Conservation (phyloP, 352 stramenopile species). For the Peronospora destructor region DNA sequence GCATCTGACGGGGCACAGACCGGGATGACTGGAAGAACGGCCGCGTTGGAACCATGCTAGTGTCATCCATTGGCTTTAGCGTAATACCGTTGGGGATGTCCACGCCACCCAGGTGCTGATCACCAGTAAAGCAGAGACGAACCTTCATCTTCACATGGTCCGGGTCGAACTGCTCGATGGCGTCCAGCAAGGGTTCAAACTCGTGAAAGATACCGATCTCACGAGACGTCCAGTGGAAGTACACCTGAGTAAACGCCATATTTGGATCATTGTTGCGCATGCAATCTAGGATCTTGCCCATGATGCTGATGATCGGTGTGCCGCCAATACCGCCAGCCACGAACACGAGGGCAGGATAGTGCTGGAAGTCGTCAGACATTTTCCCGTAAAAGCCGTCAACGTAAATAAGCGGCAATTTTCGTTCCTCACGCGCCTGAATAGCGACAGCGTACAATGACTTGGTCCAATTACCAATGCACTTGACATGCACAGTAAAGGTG, state of each 20-base stretch:
- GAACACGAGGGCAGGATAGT: slow-evolving; percentile 75
- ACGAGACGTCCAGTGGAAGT: slow-evolving; percentile 81
- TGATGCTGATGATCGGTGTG: slow-evolving; percentile 84
- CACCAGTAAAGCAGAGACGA: slow-evolving; percentile 70
- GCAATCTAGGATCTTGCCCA: slow-evolving; percentile 80
- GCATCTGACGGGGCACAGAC: slow-evolving; percentile 60
- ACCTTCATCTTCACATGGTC: slow-evolving; percentile 62
- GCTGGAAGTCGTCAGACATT: slow-evolving; percentile 78
- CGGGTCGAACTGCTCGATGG: slow-evolving; percentile 69
- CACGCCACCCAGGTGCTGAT: slow-evolving; percentile 67
- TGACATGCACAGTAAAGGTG: slow-evolving; percentile 80
- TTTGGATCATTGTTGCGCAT: slow-evolving; percentile 75
- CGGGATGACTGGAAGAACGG: slow-evolving; percentile 70
- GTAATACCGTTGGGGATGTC: slow-evolving; percentile 68
- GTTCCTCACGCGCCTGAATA: slow-evolving; percentile 68
- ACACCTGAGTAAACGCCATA: slow-evolving; percentile 63
- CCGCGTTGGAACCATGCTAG: slow-evolving; percentile 65
- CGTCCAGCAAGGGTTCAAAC: slow-evolving; percentile 73
- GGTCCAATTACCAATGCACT: slow-evolving; percentile 68
- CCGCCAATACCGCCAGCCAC: slow-evolving; percentile 82
- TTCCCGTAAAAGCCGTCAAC: slow-evolving; percentile 81
- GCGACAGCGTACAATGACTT: slow-evolving; percentile 68
- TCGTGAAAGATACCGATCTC: slow-evolving; percentile 82
- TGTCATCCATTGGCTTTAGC: slow-evolving; percentile 79
- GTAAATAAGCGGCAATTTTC: slow-evolving; percentile 77